Evolutionary conservation across 1,284 basidiomycete species (phyloP).

Genomic region (Grifola frondosa): DNA sequence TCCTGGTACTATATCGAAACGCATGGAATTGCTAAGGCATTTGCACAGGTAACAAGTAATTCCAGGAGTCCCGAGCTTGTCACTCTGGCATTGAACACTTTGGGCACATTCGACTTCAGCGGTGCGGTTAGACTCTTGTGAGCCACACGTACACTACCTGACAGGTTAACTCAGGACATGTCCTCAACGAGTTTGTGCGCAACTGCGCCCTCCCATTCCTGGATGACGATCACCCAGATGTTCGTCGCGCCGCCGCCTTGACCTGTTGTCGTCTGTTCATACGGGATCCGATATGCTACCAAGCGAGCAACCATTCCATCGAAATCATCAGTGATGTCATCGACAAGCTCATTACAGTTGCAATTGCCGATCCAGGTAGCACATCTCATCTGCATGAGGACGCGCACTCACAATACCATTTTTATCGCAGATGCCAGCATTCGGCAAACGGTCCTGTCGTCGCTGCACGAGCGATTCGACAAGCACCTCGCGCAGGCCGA

Average conservation of each 20-base stretch:
- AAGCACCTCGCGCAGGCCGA: conserved; percentile 99
- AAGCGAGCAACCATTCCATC: conserved; percentile 95
- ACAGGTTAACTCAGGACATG: conserved; percentile 62
- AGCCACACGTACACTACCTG: not conserved
- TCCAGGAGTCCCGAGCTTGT: conserved; percentile 76
- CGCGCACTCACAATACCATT: conserved; percentile 6
- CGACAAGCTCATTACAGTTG: conserved; percentile 95
- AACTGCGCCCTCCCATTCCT: conserved; percentile 91
- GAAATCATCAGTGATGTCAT: conserved; percentile 98
- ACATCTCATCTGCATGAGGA: not conserved
- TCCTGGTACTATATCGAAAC: not conserved
- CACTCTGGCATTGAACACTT: conserved; percentile 83
- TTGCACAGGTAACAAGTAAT: conserved; percentile 38
- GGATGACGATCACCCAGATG: conserved; percentile 89
- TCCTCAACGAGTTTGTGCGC: conserved; percentile 95
- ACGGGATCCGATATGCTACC: conserved; percentile 94
- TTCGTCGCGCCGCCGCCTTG: conserved; percentile 88
- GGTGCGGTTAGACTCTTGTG: conserved; percentile 50
- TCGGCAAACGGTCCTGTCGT: conserved; percentile 85
- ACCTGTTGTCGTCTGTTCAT: conserved; percentile 93
- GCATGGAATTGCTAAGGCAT: conserved; percentile 1
- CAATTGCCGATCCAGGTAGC: conserved; percentile 93
- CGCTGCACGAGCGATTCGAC: conserved; percentile 93
- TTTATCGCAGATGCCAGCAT: conserved; percentile 72
- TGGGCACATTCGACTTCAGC: conserved; percentile 94